A percentile compares a stretch with the other conserved stretches of the same genome.
These are phyloP conservation scores for Suillus subluteus DNA, from an alignment of 768 basidiomycete genomes.

Conservation along the genomic window DNA sequence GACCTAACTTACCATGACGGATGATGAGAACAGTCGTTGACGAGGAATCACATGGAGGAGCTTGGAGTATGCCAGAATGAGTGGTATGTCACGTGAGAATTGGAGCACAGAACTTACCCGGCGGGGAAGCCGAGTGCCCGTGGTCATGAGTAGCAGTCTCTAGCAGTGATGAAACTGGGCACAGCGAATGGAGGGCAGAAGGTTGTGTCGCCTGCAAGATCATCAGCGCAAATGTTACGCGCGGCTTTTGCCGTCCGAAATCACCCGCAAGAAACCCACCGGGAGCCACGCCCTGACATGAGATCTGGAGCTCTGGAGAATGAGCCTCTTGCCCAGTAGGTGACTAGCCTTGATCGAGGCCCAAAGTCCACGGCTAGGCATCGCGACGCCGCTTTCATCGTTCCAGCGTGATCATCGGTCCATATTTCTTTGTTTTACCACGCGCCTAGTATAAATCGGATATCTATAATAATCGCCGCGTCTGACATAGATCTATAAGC, in stretches of 20 bases:
- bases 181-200: background rate
- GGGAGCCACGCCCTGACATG: background rate
- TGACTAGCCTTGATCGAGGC: background rate
- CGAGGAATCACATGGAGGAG: slow-evolving; percentile 12
- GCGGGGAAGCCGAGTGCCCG: slow-evolving; percentile 13
- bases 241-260: slow-evolving; percentile 17
- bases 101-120: slow-evolving; percentile 15
- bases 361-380: background rate
- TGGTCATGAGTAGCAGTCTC: slow-evolving; percentile 12
- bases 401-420: background rate
- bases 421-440: background rate
- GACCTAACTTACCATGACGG: slow-evolving; percentile 39
- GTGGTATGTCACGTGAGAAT: slow-evolving; percentile 26
- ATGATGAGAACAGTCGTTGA: slow-evolving; percentile 31
- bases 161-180: background rate
- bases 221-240: slow-evolving; percentile 3
- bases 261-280: slow-evolving; percentile 10
- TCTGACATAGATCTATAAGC: background rate
- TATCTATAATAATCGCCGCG: background rate
- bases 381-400: background rate
- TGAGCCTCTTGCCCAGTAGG: background rate
- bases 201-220: background rate
- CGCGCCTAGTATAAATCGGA: background rate
- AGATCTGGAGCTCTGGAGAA: background rate
- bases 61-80: slow-evolving; percentile 7